Base-by-base conservation (phyloP, 2,329 filamentous ascomycete species). In the Fusarium oxysporum region DNA sequence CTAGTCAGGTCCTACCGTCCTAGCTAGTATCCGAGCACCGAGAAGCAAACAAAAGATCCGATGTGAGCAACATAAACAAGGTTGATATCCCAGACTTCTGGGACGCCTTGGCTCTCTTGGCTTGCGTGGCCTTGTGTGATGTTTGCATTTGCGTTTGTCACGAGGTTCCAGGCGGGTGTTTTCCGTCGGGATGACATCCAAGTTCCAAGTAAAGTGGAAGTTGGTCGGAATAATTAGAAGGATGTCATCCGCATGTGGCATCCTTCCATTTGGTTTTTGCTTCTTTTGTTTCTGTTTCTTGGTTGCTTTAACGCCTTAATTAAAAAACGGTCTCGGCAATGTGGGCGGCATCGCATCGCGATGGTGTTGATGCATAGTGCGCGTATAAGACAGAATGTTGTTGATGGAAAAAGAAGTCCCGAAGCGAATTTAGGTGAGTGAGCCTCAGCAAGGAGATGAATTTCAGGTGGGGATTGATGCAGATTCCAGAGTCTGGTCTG, bases 391-490 rank as follows among this genome's bases (percentile, higher is more conserved):
- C 47, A 71, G 37, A 17, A 43, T 71, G 71, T 68, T 73, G 71
- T 74, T 71, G 71, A 68, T 71, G 71, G 67, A 71, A 74, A 73
- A 71, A 73, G 54, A 60, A 48, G 51, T 16, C 62, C 54, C 51
- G 62, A 50, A 44, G 47, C 55, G 53, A n/a, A 41, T 21, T 44
- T 53, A 51, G 51, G 35, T 54, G 44, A 57, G 40, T 28, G 60
- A 62, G 35, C 67, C 60, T 66, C 44, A 50, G 45, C 33, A 37
- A 51, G 45, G 43, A 38, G 51, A 58, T 35, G 30, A 35, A 58
- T 50, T 47, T 58, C 55, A 58, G 55, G 55, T 58, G 23, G 55
- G 25, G 41, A 40, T 25, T 45, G 38, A 44, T 32, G n/a, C 30
- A 33, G 28, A 43, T 32, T 23, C 48, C n/a, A 19, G n/a, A 50